phyloP scores from a whole-genome alignment of 225 moss, liverwort and hornwort genomes.

The Climacium dendroides region DNA sequence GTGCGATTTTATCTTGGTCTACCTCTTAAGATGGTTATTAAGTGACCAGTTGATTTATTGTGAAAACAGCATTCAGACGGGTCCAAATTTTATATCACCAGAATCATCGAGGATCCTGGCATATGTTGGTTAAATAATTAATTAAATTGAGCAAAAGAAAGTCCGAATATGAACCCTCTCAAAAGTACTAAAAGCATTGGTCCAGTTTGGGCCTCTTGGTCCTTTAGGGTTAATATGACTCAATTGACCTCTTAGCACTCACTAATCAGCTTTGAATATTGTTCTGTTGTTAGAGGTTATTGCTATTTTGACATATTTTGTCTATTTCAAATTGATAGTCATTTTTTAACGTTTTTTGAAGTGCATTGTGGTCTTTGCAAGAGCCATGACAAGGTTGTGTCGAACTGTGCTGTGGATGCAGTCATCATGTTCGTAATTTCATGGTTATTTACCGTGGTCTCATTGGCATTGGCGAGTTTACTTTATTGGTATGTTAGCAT shows the following conservation, averaged over 20 bases:
- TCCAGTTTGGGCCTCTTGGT: neutral
- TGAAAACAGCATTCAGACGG: neutral
- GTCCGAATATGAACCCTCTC: neutral
- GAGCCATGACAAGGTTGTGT: neutral
- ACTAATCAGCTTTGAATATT: neutral
- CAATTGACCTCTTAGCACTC: neutral
- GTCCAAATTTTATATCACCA: neutral
- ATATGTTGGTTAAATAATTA: neutral
- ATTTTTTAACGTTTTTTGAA: neutral
- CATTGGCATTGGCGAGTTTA: slow-evolving; percentile 78
- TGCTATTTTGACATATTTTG: neutral
- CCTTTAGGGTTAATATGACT: neutral
- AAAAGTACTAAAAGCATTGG: neutral
- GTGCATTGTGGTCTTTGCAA: neutral
- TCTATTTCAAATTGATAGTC: neutral
- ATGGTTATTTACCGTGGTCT: slow-evolving; percentile 83
- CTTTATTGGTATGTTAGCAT: slow-evolving; percentile 98
- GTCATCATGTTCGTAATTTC: slow-evolving; percentile 98
- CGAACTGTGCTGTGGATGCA: slow-evolving; percentile 26
- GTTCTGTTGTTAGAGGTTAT: neutral
- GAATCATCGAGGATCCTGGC: neutral
- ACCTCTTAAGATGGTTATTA: neutral
- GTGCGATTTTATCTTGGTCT: neutral
- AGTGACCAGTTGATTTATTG: neutral
- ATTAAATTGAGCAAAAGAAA: neutral